phyloP scores from a whole-genome alignment of 2,329 filamentous ascomycete genomes.

The Lecanicillium sp. region DNA sequence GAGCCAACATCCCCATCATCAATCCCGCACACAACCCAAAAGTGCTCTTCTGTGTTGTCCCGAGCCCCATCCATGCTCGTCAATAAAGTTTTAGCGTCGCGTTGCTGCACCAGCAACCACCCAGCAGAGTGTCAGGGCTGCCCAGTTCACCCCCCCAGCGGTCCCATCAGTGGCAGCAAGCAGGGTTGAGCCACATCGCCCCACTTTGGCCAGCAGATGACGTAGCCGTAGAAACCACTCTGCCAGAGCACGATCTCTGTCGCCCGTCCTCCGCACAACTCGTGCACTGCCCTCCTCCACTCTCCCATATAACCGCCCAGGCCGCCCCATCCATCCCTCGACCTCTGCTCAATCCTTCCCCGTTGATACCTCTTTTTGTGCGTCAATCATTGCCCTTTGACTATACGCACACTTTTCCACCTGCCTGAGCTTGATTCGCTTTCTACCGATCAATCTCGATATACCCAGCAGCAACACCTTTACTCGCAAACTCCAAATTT shows the following conservation, averaged over 20 bases:
- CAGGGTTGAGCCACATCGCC: slow-evolving; percentile 5
- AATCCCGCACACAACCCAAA: too few relatives aligned
- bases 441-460: background rate
- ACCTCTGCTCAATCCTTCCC: slow-evolving; percentile 4
- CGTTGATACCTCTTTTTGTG: slow-evolving; percentile 5
- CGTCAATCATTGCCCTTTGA: slow-evolving; percentile 2
- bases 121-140: too few relatives aligned
- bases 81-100: too few relatives aligned
- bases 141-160: too few relatives aligned
- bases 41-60: too few relatives aligned
- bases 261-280: background rate
- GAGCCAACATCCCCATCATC: too few relatives aligned
- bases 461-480: background rate
- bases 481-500: background rate
- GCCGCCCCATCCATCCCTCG: slow-evolving; percentile 6
- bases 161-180: background rate
- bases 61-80: too few relatives aligned
- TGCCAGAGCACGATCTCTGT: background rate
- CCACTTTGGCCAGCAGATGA: slow-evolving; percentile 7
- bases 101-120: too few relatives aligned
- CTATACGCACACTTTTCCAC: background rate
- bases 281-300: slow-evolving; percentile 2
- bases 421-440: background rate
- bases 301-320: slow-evolving; percentile 7
- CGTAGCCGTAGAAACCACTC: slow-evolving; percentile 11